Evolutionary conservation across 2,329 filamentous ascomycete genomes (phyloP).

Genomic region (Calonectria hongkongensis): DNA sequence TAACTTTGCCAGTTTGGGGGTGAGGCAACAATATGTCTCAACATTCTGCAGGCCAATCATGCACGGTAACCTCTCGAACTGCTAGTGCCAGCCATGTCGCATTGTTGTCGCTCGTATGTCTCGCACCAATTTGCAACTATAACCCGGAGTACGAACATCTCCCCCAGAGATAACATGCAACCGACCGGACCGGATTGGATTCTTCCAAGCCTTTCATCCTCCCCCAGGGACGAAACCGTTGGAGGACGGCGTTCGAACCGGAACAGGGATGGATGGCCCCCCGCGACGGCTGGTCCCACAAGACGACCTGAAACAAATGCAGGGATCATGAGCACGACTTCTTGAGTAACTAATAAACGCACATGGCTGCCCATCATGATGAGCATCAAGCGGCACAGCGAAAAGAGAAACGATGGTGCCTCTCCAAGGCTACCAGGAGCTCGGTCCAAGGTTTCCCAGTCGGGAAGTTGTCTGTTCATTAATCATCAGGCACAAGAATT

Average conservation of each 20-base stretch:
- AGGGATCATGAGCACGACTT: constrained; percentile 47
- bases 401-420: constrained; percentile 32
- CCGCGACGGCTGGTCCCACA: constrained; percentile 47
- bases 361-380: constrained; percentile 36
- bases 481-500: neutral
- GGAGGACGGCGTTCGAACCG: constrained; percentile 40
- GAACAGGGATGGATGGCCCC: constrained; percentile 47
- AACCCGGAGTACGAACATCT: constrained; percentile 15
- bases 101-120: constrained; percentile 14
- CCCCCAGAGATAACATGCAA: constrained; percentile 21
- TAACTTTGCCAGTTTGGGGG: constrained; percentile 28
- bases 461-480: constrained; percentile 4
- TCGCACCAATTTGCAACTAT: constrained; percentile 2
- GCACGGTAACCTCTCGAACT: constrained; percentile 4
- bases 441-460: constrained; percentile 27
- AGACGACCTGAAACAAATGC: constrained; percentile 54
- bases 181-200: constrained; percentile 12
- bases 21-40: constrained; percentile 31
- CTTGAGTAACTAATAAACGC: constrained; percentile 45
- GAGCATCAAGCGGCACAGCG: constrained; percentile 28
- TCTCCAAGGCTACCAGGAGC: constrained; percentile 17
- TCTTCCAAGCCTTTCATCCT: constrained; percentile 9
- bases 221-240: constrained; percentile 36
- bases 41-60: constrained; percentile 24
- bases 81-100: neutral